A percentile compares a stretch with the other conserved stretches of the same genome.
These are phyloP conservation scores for Somion occarium DNA, from an alignment of 1,284 basidiomycete genomes.

Conservation along the genomic window DNA sequence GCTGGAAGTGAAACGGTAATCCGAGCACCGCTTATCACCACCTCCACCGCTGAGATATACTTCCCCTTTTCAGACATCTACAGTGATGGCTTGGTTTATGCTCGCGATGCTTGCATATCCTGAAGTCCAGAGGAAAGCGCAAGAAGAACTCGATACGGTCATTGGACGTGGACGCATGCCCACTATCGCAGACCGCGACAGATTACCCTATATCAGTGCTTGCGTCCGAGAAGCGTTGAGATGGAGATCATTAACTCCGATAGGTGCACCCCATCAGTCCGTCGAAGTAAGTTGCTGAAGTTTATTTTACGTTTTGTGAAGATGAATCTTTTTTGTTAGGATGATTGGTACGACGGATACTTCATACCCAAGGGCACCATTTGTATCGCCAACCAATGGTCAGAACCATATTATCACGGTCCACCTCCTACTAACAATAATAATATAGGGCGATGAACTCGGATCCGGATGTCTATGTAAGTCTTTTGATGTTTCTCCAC, in stretches of 20 bases:
- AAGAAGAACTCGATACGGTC: constrained; percentile 34
- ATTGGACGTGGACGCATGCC: constrained; percentile 31
- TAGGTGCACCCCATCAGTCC: constrained; percentile 13
- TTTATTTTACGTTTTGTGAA: neutral
- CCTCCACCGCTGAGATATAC: neutral
- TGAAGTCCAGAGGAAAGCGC: constrained; percentile 27
- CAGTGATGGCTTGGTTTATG: constrained; percentile 17
- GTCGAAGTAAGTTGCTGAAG: neutral
- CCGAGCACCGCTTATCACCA: too few species aligned
- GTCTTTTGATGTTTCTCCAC: neutral
- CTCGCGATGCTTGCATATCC: constrained; percentile 29
- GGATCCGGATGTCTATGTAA: neutral
- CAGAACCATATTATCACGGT: neutral
- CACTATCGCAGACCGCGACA: constrained; percentile 25
- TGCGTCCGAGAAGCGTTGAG: constrained; percentile 28
- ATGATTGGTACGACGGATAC: constrained; percentile 21
- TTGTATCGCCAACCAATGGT: constrained; percentile 10
- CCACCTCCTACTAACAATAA: too few species aligned
- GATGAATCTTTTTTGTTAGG: too few species aligned
- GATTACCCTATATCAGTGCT: constrained; percentile 32
- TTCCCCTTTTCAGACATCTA: constrained; percentile 6
- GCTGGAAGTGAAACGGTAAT: constrained; percentile 4
- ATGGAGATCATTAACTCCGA: constrained; percentile 17
- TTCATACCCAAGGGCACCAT: constrained; percentile 20
- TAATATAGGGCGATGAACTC: neutral